A percentile compares a stretch with the other conserved stretches of the same genome.
Evolutionary conservation across 768 basidiomycete genomes (phyloP).

Genomic region (Xerocomellus amylosporus): DNA sequence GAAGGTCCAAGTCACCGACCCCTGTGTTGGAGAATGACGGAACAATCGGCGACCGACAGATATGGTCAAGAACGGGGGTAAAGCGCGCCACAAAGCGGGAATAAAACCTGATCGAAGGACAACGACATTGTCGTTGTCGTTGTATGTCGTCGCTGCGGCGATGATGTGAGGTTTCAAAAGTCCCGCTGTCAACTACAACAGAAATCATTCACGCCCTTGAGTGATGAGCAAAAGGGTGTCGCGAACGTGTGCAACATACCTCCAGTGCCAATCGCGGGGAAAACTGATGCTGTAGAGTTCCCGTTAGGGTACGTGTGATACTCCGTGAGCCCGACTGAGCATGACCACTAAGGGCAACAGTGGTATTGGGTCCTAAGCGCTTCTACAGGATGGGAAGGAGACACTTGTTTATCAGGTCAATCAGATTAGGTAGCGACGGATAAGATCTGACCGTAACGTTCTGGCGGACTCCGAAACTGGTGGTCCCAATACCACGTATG

Average conservation of each 20-base stretch:
- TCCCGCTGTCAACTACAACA: slow-evolving; percentile 38
- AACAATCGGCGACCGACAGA: slow-evolving; percentile 52
- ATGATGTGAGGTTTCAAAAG: slow-evolving; percentile 42
- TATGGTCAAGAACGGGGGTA: slow-evolving; percentile 43
- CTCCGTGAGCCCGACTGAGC: slow-evolving; percentile 27
- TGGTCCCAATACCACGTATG: slow-evolving; percentile 35
- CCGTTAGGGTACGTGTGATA: slow-evolving; percentile 48
- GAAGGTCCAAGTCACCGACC: slow-evolving; percentile 36
- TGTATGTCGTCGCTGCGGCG: slow-evolving; percentile 46
- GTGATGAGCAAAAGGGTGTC: slow-evolving; percentile 9
- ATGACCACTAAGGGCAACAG: slow-evolving; percentile 39
- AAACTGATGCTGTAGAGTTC: slow-evolving; percentile 74
- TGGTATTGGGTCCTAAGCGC: slow-evolving; percentile 45
- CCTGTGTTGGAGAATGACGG: slow-evolving; percentile 45
- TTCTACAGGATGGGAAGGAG: slow-evolving; percentile 39
- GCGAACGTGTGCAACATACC: slow-evolving; percentile 32
- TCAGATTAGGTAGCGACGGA: slow-evolving; percentile 12
- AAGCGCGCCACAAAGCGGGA: slow-evolving; percentile 31
- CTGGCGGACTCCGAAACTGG: slow-evolving; percentile 42
- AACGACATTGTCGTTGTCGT: slow-evolving; percentile 46
- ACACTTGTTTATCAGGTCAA: slow-evolving; percentile 19
- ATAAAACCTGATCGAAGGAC: slow-evolving; percentile 38
- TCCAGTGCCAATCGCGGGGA: slow-evolving; percentile 59
- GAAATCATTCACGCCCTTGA: slow-evolving; percentile 15
- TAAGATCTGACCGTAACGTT: slow-evolving; percentile 40